A percentile compares a stretch with the other conserved stretches of the same genome.
Conservation (phyloP, 495 filamentous ascomycete genomes). For the Jackrogersella multiformis region DNA sequence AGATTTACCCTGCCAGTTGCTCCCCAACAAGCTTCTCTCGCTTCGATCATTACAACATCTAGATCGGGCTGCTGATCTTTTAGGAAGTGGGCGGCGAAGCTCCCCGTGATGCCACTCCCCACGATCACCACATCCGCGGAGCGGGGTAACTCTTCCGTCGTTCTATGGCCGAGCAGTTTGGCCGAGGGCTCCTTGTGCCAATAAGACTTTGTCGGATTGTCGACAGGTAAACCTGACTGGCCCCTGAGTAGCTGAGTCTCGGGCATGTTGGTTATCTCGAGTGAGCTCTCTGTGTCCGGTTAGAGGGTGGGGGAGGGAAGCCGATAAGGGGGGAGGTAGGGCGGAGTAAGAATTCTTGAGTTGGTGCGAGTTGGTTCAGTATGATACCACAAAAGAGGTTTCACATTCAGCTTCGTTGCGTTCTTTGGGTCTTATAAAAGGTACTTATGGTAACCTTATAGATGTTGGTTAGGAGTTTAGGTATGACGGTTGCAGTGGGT, state of each 20-base stretch:
- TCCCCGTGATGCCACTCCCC: slow-evolving; percentile 77
- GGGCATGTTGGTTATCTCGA: slow-evolving; percentile 30
- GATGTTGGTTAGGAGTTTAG: neutral
- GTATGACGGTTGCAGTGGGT: neutral
- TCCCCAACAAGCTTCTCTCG: slow-evolving; percentile 79
- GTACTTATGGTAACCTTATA: neutral
- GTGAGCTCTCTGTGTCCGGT: neutral
- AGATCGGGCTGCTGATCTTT: slow-evolving; percentile 44
- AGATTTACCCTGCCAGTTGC: slow-evolving; percentile 77
- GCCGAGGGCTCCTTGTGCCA: slow-evolving; percentile 72
- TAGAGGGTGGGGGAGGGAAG: neutral
- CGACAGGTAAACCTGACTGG: slow-evolving; percentile 59
- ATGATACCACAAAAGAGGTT: slow-evolving; percentile 3
- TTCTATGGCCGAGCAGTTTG: slow-evolving; percentile 65
- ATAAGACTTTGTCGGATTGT: slow-evolving; percentile 71
- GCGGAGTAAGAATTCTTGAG: neutral
- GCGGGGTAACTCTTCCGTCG: slow-evolving; percentile 67
- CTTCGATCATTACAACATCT: slow-evolving; percentile 77
- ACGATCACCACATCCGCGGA: slow-evolving; percentile 74
- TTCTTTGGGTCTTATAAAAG: neutral
- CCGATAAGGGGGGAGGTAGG: neutral
- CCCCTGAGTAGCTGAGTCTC: slow-evolving; percentile 32
- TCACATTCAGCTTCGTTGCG: neutral
- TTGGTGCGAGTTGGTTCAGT: slow-evolving; percentile 2
- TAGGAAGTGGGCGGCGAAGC: slow-evolving; percentile 71